phyloP scores from a whole-genome alignment of 2,329 filamentous ascomycete genomes.

The Arachnopeziza araneosa region DNA sequence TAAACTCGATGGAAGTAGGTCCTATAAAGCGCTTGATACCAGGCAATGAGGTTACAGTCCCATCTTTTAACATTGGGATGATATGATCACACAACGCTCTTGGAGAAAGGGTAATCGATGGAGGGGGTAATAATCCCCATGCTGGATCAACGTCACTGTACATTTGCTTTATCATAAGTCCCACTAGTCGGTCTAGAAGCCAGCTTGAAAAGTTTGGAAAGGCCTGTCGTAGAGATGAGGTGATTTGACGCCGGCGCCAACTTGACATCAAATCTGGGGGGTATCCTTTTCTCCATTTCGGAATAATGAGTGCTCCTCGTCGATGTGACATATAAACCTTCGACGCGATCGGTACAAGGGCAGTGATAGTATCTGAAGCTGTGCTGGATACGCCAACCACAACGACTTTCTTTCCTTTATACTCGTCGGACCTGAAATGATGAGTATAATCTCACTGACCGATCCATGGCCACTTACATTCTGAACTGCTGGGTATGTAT shows the following conservation, averaged over 20 bases:
- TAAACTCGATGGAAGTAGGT: conserved; percentile 25
- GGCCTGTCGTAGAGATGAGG: conserved; percentile 1
- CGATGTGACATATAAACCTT: conserved; percentile 40
- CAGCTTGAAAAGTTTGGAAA: conserved; percentile 8
- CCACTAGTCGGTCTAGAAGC: conserved; percentile 3
- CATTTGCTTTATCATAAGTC: conserved; percentile 4
- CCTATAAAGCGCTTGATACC: conserved; percentile 25
- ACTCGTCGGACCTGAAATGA: conserved; percentile 29
- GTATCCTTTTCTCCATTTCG: conserved; percentile 6
- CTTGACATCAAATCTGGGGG: conserved; percentile 15
- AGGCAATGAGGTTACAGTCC: conserved; percentile 26
- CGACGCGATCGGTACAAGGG: conserved; percentile 31
- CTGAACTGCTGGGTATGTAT: conserved; percentile 8
- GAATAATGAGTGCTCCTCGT: conserved; percentile 35
- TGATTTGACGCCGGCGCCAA: conserved; percentile 25
- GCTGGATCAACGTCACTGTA: conserved; percentile 26
- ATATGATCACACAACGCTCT: conserved; percentile 26
- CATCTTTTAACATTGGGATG: conserved; percentile 26
- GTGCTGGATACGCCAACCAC: conserved; percentile 41
- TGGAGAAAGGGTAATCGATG: conserved; percentile 22
- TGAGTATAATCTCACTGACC: background rate
- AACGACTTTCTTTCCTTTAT: conserved; percentile 38
- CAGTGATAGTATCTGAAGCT: conserved; percentile 32
- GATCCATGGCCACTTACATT: conserved; percentile 2
- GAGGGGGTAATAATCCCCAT: conserved; percentile 30